phyloP scores from a whole-genome alignment of 1,139 yeast genomes.

The Saccharomycopsis hybrid region DNA sequence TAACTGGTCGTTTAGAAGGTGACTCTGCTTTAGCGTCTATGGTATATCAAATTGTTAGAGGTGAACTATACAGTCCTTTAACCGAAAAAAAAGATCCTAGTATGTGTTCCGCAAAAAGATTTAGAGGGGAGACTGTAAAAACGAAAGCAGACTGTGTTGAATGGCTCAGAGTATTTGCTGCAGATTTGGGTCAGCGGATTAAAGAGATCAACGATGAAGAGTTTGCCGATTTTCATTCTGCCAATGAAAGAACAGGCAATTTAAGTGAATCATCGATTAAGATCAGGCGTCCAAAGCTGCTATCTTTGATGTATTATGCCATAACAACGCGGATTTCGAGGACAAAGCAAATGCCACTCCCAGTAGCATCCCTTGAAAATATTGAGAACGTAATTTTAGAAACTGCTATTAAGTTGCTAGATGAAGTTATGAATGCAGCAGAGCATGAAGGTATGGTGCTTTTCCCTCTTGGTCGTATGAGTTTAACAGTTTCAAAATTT shows the following conservation, averaged over 20 bases:
- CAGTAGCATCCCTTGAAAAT: slow-evolving; percentile 37
- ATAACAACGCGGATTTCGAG: slow-evolving; percentile 22
- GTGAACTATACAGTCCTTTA: slow-evolving; percentile 48
- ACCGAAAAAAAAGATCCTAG: slow-evolving; percentile 62
- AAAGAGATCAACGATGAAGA: slow-evolving; percentile 71
- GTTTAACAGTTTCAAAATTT: slow-evolving; percentile 49
- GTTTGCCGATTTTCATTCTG: too few species aligned
- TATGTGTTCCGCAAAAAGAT: slow-evolving; percentile 84
- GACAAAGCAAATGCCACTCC: slow-evolving; percentile 43
- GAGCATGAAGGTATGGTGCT: slow-evolving; percentile 28
- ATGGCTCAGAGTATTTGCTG: slow-evolving; percentile 81
- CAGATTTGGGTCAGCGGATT: slow-evolving; percentile 68
- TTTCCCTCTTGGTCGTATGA: slow-evolving; percentile 47
- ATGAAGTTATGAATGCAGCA: slow-evolving; percentile 31
- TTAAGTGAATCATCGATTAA: too few species aligned
- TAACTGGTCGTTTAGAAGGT: slow-evolving; percentile 33
- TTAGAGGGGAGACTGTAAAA: slow-evolving; percentile 49
- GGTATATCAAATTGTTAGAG: slow-evolving; percentile 59
- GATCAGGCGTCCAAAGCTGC: slow-evolving; percentile 47
- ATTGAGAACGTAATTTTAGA: slow-evolving; percentile 35
- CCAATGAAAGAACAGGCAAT: slow-evolving; percentile 27
- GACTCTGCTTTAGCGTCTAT: slow-evolving; percentile 42
- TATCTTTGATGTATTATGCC: slow-evolving; percentile 28
- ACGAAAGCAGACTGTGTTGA: slow-evolving; percentile 53
- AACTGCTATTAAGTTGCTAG: slow-evolving; percentile 34